These are phyloP conservation scores for Cercospora nicotianae DNA, from an alignment of 2,329 filamentous ascomycete genomes.

Conservation along the genomic window DNA sequence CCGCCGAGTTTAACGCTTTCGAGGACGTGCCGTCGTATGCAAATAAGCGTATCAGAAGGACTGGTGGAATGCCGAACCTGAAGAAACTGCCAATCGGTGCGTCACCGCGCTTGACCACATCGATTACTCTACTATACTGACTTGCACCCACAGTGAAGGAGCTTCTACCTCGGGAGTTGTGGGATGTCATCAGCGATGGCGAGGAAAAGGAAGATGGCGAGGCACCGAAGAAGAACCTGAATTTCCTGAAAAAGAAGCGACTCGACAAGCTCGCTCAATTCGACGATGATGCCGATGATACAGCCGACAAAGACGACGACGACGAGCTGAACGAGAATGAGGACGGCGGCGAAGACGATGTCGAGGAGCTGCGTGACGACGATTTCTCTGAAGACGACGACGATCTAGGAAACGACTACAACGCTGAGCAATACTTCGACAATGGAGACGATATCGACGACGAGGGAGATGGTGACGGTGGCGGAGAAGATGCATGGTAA, in stretches of 20 bases:
- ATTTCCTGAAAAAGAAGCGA: constrained; percentile 28
- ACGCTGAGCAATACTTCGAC: constrained; percentile 51
- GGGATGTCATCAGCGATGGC: constrained; percentile 42
- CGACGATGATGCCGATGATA: constrained; percentile 25
- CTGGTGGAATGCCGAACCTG: constrained; percentile 47
- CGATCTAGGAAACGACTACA: constrained; percentile 58
- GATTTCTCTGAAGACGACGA: constrained; percentile 61
- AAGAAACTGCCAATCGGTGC: constrained; percentile 44
- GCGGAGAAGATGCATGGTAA: constrained; percentile 31
- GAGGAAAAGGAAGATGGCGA: constrained; percentile 21
- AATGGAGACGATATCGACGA: constrained; percentile 49
- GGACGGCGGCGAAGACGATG: constrained; percentile 47
- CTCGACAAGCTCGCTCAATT: constrained; percentile 30
- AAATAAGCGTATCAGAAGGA: constrained; percentile 39
- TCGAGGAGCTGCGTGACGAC: constrained; percentile 25
- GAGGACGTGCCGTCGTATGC: constrained; percentile 49
- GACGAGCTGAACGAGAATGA: constrained; percentile 66
- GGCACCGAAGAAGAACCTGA: constrained; percentile 25
- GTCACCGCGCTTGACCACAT: background rate
- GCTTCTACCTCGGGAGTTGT: constrained; percentile 50
- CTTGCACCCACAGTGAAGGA: constrained; percentile 45
- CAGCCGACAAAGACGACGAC: constrained; percentile 23
- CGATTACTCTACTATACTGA: background rate
- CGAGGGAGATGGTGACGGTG: constrained; percentile 27
- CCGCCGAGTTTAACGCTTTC: constrained; percentile 57